Base-by-base conservation (phyloP, 768 basidiomycete species). In the Cyclocybe cylindracea region DNA sequence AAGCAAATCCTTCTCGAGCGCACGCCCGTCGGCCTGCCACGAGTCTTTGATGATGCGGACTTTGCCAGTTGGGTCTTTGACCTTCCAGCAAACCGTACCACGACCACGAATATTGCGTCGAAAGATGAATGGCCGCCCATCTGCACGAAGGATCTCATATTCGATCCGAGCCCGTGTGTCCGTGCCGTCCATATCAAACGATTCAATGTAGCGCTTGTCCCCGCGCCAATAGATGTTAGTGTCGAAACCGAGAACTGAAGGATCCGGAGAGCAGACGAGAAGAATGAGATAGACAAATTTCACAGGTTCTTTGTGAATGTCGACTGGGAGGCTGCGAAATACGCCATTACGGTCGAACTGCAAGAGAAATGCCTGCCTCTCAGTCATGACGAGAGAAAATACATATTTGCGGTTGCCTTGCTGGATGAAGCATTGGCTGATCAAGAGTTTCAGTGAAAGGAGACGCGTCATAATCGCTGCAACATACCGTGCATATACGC, bases 31-130 rank as follows among this genome's bases (percentile, higher is more conserved):
- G 0, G 55, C 44, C 7, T 49, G 39, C 66, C 66, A 67, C 7
- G 48, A 52, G 31, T 67, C 63, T 56, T 67, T 65, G 48, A 63
- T 52, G 19, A 65, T 10, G 2, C 54, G 37, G 5, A 29, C 3
- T 13, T 50, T 35, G 6, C 39, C 43, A 1, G 31, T 33, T 3
- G 38, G 34, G 5, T 57, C 52, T 4, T n/a, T n/a, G 5, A 56
- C 58, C 1, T 13, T 19, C 66, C 64, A 67, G 33, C 62, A 63
- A 19, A 35, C 39, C 2, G 64, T 65, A 1, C 62, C 66, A 9
- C 64, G 56, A 5, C 62, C 62, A 2, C 47, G 44, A 39, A 67
- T 54, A 11, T 50, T 46, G 4, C 48, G 44, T 11, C 62, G 48
- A n/a, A 35, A 39, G 50, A 56, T 60, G 11, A 57, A 4, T 2